phyloP scores from a whole-genome alignment of 2,329 filamentous ascomycete species.

The Cytospora piceae region DNA sequence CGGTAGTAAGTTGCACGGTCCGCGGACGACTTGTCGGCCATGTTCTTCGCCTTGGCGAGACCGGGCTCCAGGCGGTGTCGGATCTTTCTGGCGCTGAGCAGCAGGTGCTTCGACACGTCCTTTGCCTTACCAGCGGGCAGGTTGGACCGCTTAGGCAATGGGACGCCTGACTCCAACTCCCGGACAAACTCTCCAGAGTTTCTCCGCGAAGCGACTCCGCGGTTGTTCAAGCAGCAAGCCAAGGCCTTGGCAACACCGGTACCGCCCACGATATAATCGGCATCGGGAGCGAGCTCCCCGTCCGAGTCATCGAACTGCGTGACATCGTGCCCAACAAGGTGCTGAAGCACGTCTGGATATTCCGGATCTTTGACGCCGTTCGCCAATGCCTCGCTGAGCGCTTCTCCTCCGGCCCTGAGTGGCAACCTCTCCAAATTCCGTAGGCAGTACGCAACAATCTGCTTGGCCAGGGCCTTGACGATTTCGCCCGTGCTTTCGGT shows the following conservation, averaged over 20 bases:
- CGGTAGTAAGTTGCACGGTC: conserved; percentile 74
- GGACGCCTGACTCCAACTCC: conserved; percentile 55
- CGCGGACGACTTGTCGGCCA: conserved; percentile 56
- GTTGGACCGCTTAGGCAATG: conserved; percentile 44
- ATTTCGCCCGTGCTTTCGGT: conserved; percentile 81
- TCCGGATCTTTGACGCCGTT: conserved; percentile 38
- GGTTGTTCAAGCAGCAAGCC: conserved; percentile 85
- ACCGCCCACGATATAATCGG: conserved; percentile 94
- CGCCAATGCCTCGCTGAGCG: conserved; percentile 44
- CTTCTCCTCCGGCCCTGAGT: conserved; percentile 55
- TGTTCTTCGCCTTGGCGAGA: conserved; percentile 72
- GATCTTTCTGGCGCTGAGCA: conserved; percentile 88
- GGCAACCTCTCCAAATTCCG: conserved; percentile 85
- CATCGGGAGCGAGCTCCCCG: conserved; percentile 75
- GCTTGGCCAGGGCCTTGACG: conserved; percentile 88
- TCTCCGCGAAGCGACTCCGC: conserved; percentile 64
- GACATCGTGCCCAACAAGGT: conserved; percentile 77
- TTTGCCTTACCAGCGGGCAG: conserved; percentile 69
- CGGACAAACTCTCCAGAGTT: conserved; percentile 57
- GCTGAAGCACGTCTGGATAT: conserved; percentile 81
- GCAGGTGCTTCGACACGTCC: conserved; percentile 89
- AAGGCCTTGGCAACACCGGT: conserved; percentile 95
- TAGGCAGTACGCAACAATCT: conserved; percentile 92
- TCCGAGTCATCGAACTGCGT: conserved; percentile 52
- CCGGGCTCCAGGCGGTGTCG: conserved; percentile 81